Base-by-base conservation (phyloP, 805 yeast species). In the Myxozyma vanderwaltii region DNA sequence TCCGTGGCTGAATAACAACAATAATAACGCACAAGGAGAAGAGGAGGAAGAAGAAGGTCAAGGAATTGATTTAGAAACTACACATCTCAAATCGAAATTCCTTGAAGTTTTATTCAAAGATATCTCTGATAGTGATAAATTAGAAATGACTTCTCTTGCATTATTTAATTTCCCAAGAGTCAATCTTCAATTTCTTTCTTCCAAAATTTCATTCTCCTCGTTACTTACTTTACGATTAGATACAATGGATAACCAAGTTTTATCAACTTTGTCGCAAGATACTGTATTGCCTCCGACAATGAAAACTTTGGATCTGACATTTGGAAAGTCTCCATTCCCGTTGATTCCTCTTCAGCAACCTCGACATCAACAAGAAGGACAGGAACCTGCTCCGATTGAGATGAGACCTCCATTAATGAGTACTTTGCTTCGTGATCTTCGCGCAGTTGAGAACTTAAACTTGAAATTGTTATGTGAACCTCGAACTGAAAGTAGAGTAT, bases 401-500 rank as follows among this genome's bases (percentile, higher is more conserved):
- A 27, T 13, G 8, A 39, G 53, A 12, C 55, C 62, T 33, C 58
- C 52, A 13, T 12, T 59, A 31, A 55, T 59, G 54, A 43, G 43
- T 26, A 61, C 63, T 2, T 19, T 61, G 29, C 52, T 61, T 6
- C 33, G 57, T 19, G 54, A 47, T 7, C n/a, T 59, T 33, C 49
- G 51, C 23, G 50, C 56, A n/a, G 54, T 58, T 45, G 59, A 54
- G 47, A 54, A 50, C 17, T 27, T 61, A 15, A 61, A 58, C 38
- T 31, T 61, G 52, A 58, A 60, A n/a, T 31, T 60, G 4, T 38
- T 52, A 15, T 56, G 61, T 44, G 61, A 48, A 24, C 55, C 64
- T 8, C 23, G 38, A n/a, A 47, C 55, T 15, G 58, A 60, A 33
- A 36, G 26, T 5, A 33, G 39, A 26, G 61, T 60, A n/a, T 33